Conservation (phyloP, 345 rosid species). For the Gossypium anomalum region DNA sequence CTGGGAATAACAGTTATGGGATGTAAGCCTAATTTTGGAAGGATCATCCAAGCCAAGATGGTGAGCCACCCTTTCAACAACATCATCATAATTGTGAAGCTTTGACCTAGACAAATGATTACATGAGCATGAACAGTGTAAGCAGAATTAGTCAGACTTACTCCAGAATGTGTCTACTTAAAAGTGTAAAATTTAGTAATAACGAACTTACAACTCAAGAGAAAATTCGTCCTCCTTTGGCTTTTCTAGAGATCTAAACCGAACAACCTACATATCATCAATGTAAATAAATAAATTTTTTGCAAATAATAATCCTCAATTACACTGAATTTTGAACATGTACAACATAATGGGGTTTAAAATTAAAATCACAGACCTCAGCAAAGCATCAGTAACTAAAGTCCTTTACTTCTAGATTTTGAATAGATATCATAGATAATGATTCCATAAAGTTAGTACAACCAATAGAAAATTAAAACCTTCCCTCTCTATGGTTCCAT, state of each 20-base stretch:
- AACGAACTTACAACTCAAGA: slow-evolving; percentile 60
- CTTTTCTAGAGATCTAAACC: slow-evolving; percentile 58
- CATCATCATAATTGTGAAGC: slow-evolving; percentile 63
- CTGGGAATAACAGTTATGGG: slow-evolving; percentile 83
- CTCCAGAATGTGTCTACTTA: background rate
- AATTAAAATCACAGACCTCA: background rate
- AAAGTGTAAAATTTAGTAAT: background rate
- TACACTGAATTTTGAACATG: background rate
- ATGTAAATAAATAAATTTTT: background rate
- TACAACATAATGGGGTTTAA: background rate
- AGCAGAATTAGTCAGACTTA: slow-evolving; percentile 22
- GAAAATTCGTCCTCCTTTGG: slow-evolving; percentile 71
- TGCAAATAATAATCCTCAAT: background rate
- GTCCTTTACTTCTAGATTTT: background rate
- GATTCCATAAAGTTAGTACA: background rate
- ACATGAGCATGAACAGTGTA: background rate
- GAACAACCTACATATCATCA: slow-evolving; percentile 43
- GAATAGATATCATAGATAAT: background rate
- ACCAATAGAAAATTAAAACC: background rate
- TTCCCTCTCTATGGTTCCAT: background rate
- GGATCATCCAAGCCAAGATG: slow-evolving; percentile 66
- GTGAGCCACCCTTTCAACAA: slow-evolving; percentile 57
- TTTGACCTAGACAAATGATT: slow-evolving; percentile 44
- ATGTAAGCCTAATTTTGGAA: slow-evolving; percentile 65
- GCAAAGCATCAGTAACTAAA: background rate